Base-by-base conservation (phyloP, 116 monocot genomes). In the Phalaenopsis hybrid region DNA sequence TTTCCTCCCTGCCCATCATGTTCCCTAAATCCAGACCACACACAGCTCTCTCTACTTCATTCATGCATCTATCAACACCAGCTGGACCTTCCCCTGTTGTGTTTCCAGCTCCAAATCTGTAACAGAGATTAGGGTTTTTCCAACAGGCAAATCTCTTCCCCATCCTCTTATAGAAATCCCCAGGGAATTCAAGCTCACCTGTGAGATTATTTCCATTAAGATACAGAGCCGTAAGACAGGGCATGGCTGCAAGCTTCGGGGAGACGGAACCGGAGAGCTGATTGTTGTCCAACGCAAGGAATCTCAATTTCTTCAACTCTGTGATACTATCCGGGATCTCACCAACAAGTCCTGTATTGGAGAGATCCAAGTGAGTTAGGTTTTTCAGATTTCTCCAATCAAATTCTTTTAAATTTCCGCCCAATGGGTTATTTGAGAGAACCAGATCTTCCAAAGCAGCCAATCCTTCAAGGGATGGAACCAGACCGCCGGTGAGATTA, bases 131-230 rank as follows among this genome's bases (percentile, higher is more conserved):
- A 8, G 79, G 81, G n/a, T 85, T 85, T 43, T 12, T 45, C 85
- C 81, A 85, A 48, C 15, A 81, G 21, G 85, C 85, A 74, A 81
- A 81, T 73, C 85, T 85, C 58, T 34, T 85, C 73, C 85, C 85
- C 73, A 79, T 46, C 34, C 81, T 85, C 76, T 45, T 10, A 15
- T 85, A 85, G 61, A 85, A 85, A 1, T 45, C 85, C 18, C 23
- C 74, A 23, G 57, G 13, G 74, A 85, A 81, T 17, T 6, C 20
- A 72, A 85, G 57, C 81, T 81, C 81, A 10, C 85, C 81, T 13
- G 73, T 78, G 31, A 85, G 59, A 17, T 81, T 85, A 70, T 85
- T 85, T 69, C 74, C 74, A 23, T 75, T 78, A 79, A 85, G 68
- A 79, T 85, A 81, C 12, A 85, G 79, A 33, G 81, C 25, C 7